Evolutionary conservation across 169 alveolate genomes (phyloP), one percentile per base, ranked within the genome.

Genomic region (Theileria annulata): DNA sequence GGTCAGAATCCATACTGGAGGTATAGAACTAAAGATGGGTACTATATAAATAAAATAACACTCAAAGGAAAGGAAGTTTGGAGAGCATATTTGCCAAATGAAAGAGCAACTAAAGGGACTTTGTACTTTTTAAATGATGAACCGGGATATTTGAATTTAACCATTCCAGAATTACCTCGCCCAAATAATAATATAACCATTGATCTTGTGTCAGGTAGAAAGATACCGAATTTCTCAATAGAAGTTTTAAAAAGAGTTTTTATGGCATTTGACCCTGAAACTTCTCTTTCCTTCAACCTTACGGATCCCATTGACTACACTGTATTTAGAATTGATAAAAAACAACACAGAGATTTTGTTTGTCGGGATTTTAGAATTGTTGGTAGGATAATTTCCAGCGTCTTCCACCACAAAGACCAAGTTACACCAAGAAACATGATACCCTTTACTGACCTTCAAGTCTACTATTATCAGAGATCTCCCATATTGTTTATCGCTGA

Each of bases 401-500:
- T 62, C 8, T 30, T 6, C 23, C 51, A 62, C 71, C 28, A 21
- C 17, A 62, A 15, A 19, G 71, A 62, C 3, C 47, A 15, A 0
- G 71, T 62, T 31, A 62, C 71, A 23, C 71, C 71, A 19, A 62
- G 25, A 3, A 62, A 62, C 71, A 30, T 62, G 3, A 21, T 62
- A 37, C 71, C 71, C 23, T 62, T 62, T 37, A 0, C 2, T 21
- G 21, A 30, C 31, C 10, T 62, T 1, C 4, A 62, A 21, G 71
- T 62, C 8, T 62, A 62, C 49, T 62, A 62, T 37, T 30, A n/a
- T 47, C 33, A 30, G 33, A 27, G 37, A 15, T 1, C 23, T 5
- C 71, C 71, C 13, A 21, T 62, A 19, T n/a, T 6, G 17, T 28
- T 62, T 15, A 17, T 62, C 23, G 25, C 71, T 19, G 71, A 62